Conservation (phyloP, 305 asterid genomes). For the Fraxinus dipetala region DNA sequence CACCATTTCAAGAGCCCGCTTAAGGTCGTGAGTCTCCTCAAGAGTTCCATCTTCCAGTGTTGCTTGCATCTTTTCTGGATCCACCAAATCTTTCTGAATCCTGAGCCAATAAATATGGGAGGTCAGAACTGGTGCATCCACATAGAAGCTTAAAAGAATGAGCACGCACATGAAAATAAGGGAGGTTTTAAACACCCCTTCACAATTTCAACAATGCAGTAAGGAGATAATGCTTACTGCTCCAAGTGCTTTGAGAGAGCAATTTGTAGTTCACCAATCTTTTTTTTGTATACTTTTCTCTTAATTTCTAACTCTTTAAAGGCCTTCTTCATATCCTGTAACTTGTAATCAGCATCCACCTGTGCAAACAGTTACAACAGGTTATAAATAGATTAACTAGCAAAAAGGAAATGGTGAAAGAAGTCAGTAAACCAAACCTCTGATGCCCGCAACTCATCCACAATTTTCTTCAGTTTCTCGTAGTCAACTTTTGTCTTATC, state of each 20-base stretch:
- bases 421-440: slow-evolving; percentile 48
- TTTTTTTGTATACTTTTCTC: slow-evolving; percentile 80
- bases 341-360: slow-evolving; percentile 96
- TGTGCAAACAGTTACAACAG: slow-evolving; percentile 32
- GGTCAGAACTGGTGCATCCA: neutral
- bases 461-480: slow-evolving; percentile 72
- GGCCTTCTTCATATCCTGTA: slow-evolving; percentile 78
- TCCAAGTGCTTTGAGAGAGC: slow-evolving; percentile 79
- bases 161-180: neutral
- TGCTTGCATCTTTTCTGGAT: slow-evolving; percentile 75
- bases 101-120: slow-evolving; percentile 34
- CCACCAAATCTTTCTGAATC: slow-evolving; percentile 88
- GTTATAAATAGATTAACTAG: neutral
- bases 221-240: slow-evolving; percentile 56
- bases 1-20: slow-evolving; percentile 76
- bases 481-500: slow-evolving; percentile 67
- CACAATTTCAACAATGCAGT: neutral
- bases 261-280: slow-evolving; percentile 62
- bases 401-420: slow-evolving; percentile 6
- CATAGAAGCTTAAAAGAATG: neutral
- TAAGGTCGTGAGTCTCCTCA: slow-evolving; percentile 54
- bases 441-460: slow-evolving; percentile 81
- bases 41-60: slow-evolving; percentile 60
- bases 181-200: slow-evolving; percentile 3
- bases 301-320: slow-evolving; percentile 64